Evolutionary conservation across 208 protist species (phyloP).

Genomic region (Trichomonas tenax): DNA sequence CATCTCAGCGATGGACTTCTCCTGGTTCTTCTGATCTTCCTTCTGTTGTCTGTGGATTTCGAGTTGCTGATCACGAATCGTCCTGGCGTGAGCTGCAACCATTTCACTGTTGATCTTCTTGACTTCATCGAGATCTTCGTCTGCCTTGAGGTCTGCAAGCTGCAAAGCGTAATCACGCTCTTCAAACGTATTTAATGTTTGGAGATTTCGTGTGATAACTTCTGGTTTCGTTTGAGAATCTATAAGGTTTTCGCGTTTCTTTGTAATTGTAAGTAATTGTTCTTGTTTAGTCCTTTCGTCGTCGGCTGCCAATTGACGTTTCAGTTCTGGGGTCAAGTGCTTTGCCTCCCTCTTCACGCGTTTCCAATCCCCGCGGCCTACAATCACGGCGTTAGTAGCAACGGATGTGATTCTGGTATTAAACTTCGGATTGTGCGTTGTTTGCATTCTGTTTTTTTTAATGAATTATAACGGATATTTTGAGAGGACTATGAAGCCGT

Average conservation of each 20-base stretch:
- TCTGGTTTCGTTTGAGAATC: not conserved
- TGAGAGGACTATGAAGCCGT: no score
- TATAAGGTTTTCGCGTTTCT: not conserved
- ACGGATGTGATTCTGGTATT: not conserved
- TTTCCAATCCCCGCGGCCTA: not conserved
- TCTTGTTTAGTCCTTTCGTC: not conserved
- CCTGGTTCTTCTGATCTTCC: not conserved
- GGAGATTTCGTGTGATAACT: not conserved
- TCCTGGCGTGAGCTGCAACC: not conserved
- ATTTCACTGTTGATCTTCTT: not conserved
- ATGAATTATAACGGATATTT: no score
- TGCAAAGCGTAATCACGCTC: not conserved
- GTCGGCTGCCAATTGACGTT: not conserved
- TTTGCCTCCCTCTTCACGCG: not conserved
- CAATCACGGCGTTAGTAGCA: not conserved
- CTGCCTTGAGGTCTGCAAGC: not conserved
- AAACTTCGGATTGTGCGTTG: not conserved
- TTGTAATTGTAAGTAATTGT: not conserved
- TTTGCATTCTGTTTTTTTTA: no score
- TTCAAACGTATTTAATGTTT: not conserved
- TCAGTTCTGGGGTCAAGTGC: not conserved
- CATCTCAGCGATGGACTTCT: no score
- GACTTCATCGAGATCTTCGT: not conserved
- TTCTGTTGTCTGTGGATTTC: not conserved
- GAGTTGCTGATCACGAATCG: not conserved